Base-by-base conservation (phyloP, 257 asterid genomes). In the Thymus quinquecostatus region DNA sequence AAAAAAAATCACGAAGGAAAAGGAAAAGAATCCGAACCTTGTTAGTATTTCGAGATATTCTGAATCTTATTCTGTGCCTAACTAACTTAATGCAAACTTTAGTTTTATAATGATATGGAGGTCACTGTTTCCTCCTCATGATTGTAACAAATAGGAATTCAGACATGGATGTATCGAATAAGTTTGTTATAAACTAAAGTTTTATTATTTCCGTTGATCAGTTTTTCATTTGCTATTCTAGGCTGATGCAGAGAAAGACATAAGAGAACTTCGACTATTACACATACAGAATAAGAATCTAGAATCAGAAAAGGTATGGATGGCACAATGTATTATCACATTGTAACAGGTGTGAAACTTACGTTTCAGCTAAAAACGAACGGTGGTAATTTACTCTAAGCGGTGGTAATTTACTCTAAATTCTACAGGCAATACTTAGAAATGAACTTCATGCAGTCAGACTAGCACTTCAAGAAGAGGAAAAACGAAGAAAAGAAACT, bases 231-330 rank as follows among this genome's bases (percentile, higher is more conserved):
- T 53, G 28, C 62, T 64, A 71, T 61, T 80, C 38, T 60, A 86
- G 96, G 71, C 63, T 77, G 74, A 75, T 69, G 76, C 74, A 48
- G 83, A 78, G 72, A 76, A 83, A 63, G 95, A 90, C 84, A 66
- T 75, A 6, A 75, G 76, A 64, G 88, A 90, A 71, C 87, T 87
- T 66, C 85, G 78, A 66, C 58, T 79, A 44, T 54, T 87, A 75
- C 81, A 82, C 78, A 62, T 77, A 59, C 88, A 88, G 48, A 82
- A 84, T 51, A 81, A 80, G 77, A 70, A 79, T 77, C 81, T 90
- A 28, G 83, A 77, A 69, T 68, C 81, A 62, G 95, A 90, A 74
- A 92, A 90, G 97, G 97, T 90, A 85, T 75, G 8, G 68, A n/a
- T 58, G 38, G 64, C 55, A 30, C 43, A 21, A 21, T 40, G 33